These are phyloP conservation scores for Pseudoperonospora humuli DNA, from an alignment of 352 stramenopile species.

Conservation along the genomic window DNA sequence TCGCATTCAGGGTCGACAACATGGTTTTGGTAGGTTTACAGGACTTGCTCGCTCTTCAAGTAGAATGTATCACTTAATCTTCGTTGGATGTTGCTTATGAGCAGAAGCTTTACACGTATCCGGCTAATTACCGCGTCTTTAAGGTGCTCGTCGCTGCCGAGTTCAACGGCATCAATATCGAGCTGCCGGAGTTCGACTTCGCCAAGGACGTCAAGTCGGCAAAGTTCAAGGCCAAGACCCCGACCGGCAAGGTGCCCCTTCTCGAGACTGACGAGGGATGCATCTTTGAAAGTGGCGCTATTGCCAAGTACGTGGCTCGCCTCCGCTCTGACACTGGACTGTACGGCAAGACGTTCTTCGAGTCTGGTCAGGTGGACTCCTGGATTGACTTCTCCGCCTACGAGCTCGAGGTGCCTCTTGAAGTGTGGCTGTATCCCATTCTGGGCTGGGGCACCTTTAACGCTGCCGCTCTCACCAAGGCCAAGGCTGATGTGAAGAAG, in stretches of 20 bases:
- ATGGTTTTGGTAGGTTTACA: no score
- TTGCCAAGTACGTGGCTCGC: slow-evolving; percentile 88
- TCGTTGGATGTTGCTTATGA: slow-evolving; percentile 1
- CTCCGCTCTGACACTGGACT: slow-evolving; percentile 85
- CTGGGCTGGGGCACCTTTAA: slow-evolving; percentile 83
- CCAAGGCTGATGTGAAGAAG: slow-evolving; percentile 82
- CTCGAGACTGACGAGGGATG: slow-evolving; percentile 83
- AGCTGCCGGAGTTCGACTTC: slow-evolving; percentile 71
- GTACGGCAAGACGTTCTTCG: slow-evolving; percentile 85
- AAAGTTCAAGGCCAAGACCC: slow-evolving; percentile 81
- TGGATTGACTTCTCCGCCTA: slow-evolving; percentile 92
- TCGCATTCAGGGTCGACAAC: no score
- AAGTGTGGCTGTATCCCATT: slow-evolving; percentile 86
- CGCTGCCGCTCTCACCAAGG: slow-evolving; percentile 63
- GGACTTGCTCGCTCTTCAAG: no score
- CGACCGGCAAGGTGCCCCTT: slow-evolving; percentile 79
- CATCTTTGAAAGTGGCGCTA: slow-evolving; percentile 89
- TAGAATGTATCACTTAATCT: no score
- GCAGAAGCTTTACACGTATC: slow-evolving; percentile 85
- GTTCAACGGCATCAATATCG: slow-evolving; percentile 86
- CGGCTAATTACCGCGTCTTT: slow-evolving; percentile 89
- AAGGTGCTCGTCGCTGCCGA: slow-evolving; percentile 92
- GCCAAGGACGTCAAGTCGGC: slow-evolving; percentile 46
- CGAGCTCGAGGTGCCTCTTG: slow-evolving; percentile 88
- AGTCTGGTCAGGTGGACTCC: slow-evolving; percentile 85